Evolutionary conservation across 495 filamentous ascomycete genomes (phyloP).

Genomic region (Podospora tetraspora): DNA sequence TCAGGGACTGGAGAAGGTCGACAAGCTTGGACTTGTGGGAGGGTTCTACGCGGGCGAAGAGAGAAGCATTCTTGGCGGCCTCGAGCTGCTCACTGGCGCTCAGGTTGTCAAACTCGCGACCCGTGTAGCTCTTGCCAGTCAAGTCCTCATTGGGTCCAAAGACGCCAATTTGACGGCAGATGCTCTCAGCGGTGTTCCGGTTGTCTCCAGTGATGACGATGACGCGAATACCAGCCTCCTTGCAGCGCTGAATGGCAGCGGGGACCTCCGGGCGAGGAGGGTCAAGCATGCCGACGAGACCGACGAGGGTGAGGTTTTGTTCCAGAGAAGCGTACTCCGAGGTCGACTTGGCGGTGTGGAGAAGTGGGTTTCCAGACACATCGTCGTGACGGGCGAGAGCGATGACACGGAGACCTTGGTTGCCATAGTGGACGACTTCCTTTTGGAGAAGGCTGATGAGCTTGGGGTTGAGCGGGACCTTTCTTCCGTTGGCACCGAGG

Average conservation of each 20-base stretch:
- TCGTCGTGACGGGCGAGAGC: slow-evolving; percentile 79
- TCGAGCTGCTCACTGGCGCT: slow-evolving; percentile 71
- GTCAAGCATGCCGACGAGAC: slow-evolving; percentile 94
- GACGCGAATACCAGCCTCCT: slow-evolving; percentile 88
- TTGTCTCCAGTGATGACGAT: slow-evolving; percentile 99
- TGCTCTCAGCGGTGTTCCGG: slow-evolving; percentile 93
- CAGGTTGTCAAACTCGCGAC: slow-evolving; percentile 87
- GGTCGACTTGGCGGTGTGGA: slow-evolving; percentile 71
- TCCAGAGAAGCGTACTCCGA: slow-evolving; percentile 81
- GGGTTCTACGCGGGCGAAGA: slow-evolving; percentile 98
- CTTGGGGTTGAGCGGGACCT: slow-evolving; percentile 61
- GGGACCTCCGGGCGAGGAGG: slow-evolving; percentile 93
- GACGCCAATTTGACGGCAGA: slow-evolving; percentile 94
- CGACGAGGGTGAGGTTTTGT: slow-evolving; percentile 88
- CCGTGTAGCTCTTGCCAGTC: slow-evolving; percentile 88
- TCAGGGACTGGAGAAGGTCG: slow-evolving; percentile 86
- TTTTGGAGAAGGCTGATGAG: slow-evolving; percentile 62
- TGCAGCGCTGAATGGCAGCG: slow-evolving; percentile 79
- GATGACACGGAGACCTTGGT: slow-evolving; percentile 89
- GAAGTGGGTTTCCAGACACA: slow-evolving; percentile 60
- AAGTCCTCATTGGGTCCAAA: slow-evolving; percentile 81
- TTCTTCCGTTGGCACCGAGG: slow-evolving; percentile 68
- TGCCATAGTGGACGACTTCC: slow-evolving; percentile 84
- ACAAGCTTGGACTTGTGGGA: slow-evolving; percentile 93
- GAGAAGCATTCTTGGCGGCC: slow-evolving; percentile 76